phyloP scores from a whole-genome alignment of 1,139 yeast species.

The Pichia sp. region DNA sequence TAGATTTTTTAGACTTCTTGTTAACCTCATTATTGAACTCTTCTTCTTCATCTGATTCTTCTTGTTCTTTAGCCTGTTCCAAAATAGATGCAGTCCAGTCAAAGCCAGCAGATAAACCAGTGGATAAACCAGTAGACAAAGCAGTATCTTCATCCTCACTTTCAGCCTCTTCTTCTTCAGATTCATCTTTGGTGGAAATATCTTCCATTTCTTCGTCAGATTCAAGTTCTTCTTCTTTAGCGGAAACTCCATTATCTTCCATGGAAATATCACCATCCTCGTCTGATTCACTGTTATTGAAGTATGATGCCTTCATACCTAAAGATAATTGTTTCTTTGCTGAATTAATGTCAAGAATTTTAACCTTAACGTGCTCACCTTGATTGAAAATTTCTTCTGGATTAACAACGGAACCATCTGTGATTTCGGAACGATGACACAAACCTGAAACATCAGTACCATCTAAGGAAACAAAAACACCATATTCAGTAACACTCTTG shows the following conservation, averaged over 20 bases:
- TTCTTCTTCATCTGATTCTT: constrained; percentile 44
- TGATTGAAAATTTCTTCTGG: constrained; percentile 63
- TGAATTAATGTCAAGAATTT: constrained; percentile 53
- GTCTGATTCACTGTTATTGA: constrained; percentile 30
- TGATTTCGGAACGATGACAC: constrained; percentile 80
- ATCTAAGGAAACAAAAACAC: constrained; percentile 79
- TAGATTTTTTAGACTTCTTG: constrained; percentile 34
- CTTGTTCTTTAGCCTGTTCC: constrained; percentile 63
- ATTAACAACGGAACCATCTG: constrained; percentile 50
- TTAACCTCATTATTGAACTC: constrained; percentile 36
- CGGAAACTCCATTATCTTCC: constrained; percentile 15
- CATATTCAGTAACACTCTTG: constrained; percentile 74
- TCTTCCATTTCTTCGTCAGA: constrained; percentile 22
- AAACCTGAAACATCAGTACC: constrained; percentile 78
- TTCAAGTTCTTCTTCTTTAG: constrained; percentile 17
- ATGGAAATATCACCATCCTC: constrained; percentile 27
- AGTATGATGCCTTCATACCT: constrained; percentile 93
- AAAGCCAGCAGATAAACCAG: constrained; percentile 39
- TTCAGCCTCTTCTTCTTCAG: constrained; percentile 10
- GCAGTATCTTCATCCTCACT: constrained; percentile 18
- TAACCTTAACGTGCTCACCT: constrained; percentile 87
- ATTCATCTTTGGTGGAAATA: constrained; percentile 22
- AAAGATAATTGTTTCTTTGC: constrained; percentile 71
- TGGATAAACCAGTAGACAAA: constrained; percentile 21
- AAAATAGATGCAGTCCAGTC: constrained; percentile 92